Conservation (phyloP, 306 rosid species). For the Medicago ruthenica region DNA sequence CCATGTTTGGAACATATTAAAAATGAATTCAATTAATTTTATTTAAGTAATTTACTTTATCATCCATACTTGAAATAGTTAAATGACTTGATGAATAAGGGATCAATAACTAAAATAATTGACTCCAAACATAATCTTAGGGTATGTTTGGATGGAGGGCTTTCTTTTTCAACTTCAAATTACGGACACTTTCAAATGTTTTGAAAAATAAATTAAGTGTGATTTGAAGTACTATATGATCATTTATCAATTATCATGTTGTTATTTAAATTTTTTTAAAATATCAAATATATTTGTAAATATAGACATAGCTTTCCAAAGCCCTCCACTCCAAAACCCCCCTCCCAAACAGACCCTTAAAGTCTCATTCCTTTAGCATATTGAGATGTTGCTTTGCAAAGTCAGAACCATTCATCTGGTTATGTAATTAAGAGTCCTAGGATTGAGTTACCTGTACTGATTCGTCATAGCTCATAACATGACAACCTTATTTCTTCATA, state of each 20-base stretch:
- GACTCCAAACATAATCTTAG: constrained; percentile 2
- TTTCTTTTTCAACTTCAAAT: too few species aligned
- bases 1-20: background rate
- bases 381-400: background rate
- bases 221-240: too few species aligned
- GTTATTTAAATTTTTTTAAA: too few species aligned
- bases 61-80: background rate
- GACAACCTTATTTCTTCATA: background rate
- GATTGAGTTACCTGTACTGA: background rate
- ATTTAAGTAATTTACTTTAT: background rate
- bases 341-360: background rate
- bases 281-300: too few species aligned
- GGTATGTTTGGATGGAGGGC: too few species aligned
- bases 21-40: constrained; percentile 11
- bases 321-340: too few species aligned
- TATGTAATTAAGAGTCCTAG: constrained; percentile 7
- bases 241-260: too few species aligned
- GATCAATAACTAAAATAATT: constrained; percentile 2
- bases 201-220: too few species aligned
- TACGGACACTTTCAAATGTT: too few species aligned
- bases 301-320: too few species aligned
- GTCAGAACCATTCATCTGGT: constrained; percentile 5
- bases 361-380: background rate
- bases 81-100: background rate
- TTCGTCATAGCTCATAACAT: background rate